Evolutionary conservation across 2,329 filamentous ascomycete genomes (phyloP).

Genomic region (Bisporella sp.): DNA sequence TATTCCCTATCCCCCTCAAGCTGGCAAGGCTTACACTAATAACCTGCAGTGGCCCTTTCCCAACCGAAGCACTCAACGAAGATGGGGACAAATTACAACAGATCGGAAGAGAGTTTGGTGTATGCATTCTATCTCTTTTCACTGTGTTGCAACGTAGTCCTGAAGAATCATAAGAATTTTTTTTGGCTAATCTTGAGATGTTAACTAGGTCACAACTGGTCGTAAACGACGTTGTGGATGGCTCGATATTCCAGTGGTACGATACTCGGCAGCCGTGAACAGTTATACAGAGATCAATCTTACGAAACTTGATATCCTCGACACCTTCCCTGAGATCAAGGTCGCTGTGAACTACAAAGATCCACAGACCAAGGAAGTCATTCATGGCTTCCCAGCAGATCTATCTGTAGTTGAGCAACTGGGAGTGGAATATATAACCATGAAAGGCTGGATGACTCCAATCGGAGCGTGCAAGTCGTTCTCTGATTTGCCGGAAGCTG

Average conservation of each 20-base stretch:
- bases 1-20: neutral
- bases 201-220: constrained; percentile 38
- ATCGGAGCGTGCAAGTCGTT: constrained; percentile 52
- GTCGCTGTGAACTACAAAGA: constrained; percentile 64
- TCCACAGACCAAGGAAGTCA: constrained; percentile 35
- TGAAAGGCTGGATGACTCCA: constrained; percentile 62
- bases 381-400: constrained; percentile 60
- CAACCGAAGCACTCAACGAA: constrained; percentile 49
- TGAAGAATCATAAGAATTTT: no score
- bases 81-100: constrained; percentile 40
- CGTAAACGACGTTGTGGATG: constrained; percentile 53
- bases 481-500: constrained; percentile 56
- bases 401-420: constrained; percentile 48
- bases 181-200: no score
- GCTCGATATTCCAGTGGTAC: constrained; percentile 33
- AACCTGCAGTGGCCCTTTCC: constrained; percentile 56
- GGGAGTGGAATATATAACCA: constrained; percentile 51
- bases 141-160: no score
- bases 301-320: constrained; percentile 62
- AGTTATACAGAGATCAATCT: constrained; percentile 42
- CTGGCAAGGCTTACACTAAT: constrained; percentile 44
- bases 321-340: constrained; percentile 69
- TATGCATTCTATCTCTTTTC: no score
- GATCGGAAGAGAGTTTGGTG: constrained; percentile 35
- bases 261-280: constrained; percentile 41